A percentile compares a stretch with the other conserved stretches of the same genome.
These are phyloP conservation scores for Candida ipomoeae DNA, from an alignment of 805 yeast genomes.

Conservation along the genomic window DNA sequence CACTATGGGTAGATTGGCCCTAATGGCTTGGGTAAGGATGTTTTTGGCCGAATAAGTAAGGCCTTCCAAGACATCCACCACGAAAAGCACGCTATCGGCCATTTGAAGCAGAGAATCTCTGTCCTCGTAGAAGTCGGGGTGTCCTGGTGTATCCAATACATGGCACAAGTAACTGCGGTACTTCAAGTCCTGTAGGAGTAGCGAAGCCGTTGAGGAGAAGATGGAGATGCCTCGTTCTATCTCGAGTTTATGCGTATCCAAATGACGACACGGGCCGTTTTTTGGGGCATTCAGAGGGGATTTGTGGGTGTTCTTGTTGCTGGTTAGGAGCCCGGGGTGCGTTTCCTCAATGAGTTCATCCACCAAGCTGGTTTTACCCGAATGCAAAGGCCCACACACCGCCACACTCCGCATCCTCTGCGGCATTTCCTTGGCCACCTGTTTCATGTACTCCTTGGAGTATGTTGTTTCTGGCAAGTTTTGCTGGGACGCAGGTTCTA, in stretches of 20 bases:
- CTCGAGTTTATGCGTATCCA: constrained; percentile 71
- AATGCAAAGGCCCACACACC: constrained; percentile 72
- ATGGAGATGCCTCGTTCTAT: constrained; percentile 65
- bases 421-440: constrained; percentile 45
- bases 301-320: constrained; percentile 21
- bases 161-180: constrained; percentile 56
- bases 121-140: constrained; percentile 79
- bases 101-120: constrained; percentile 51
- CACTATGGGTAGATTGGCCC: constrained; percentile 47
- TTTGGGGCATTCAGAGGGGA: no score
- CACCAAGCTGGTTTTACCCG: constrained; percentile 80
- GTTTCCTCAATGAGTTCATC: constrained; percentile 67
- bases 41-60: constrained; percentile 51
- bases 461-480: constrained; percentile 58
- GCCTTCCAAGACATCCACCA: constrained; percentile 87
- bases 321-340: constrained; percentile 37
- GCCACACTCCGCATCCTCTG: constrained; percentile 71
- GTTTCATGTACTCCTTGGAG: constrained; percentile 58
- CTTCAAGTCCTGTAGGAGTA: constrained; percentile 51
- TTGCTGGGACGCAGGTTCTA: constrained; percentile 29
- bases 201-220: constrained; percentile 56
- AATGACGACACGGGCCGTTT: constrained; percentile 52
- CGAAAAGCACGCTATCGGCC: constrained; percentile 63
- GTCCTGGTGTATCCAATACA: constrained; percentile 89
- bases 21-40: constrained; percentile 50